A percentile compares a stretch with the other conserved stretches of the same genome.
Evolutionary conservation across 1,284 basidiomycete species (phyloP).

Genomic region (Erythrobasidium hasegawianum): DNA sequence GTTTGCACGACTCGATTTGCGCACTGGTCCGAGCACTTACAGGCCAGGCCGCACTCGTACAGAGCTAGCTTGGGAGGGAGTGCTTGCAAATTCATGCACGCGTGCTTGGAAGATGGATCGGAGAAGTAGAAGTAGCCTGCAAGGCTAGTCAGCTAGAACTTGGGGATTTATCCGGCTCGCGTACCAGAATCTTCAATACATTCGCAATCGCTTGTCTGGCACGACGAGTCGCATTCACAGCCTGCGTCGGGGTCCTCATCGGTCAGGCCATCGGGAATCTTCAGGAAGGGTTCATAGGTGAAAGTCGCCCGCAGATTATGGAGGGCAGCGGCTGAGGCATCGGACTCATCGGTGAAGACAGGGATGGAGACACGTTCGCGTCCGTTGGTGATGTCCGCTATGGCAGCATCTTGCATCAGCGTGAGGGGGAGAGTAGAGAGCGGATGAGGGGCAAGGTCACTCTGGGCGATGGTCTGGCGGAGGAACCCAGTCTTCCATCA

Average conservation of each 20-base stretch:
- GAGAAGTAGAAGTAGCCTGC: constrained; percentile 22
- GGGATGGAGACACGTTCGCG: not conserved
- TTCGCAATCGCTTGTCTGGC: constrained; percentile 13
- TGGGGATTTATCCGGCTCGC: not conserved
- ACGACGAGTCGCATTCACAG: not conserved
- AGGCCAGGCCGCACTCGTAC: constrained; percentile 23
- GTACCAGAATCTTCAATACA: constrained; percentile 25
- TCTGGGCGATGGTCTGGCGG: too few relatives aligned
- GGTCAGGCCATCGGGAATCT: not conserved
- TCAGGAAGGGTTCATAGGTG: not conserved
- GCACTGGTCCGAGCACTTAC: not conserved
- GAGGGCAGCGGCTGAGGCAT: not conserved
- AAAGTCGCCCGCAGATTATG: not conserved
- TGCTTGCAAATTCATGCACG: not conserved
- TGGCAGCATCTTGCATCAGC: not conserved
- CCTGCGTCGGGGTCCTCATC: not conserved
- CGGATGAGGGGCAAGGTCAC: too few relatives aligned
- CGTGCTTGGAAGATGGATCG: not conserved
- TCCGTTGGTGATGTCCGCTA: not conserved
- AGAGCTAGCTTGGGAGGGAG: constrained; percentile 14
- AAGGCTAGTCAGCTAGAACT: too few relatives aligned
- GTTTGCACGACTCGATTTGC: not conserved
- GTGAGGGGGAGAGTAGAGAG: too few relatives aligned
- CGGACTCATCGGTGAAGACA: not conserved
- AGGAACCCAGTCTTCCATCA: too few relatives aligned